Percentiles rank a stretch among this genome's conserved stretches.
Conservation (phyloP, 768 basidiomycete species). For the Mycena sanguinolenta region DNA sequence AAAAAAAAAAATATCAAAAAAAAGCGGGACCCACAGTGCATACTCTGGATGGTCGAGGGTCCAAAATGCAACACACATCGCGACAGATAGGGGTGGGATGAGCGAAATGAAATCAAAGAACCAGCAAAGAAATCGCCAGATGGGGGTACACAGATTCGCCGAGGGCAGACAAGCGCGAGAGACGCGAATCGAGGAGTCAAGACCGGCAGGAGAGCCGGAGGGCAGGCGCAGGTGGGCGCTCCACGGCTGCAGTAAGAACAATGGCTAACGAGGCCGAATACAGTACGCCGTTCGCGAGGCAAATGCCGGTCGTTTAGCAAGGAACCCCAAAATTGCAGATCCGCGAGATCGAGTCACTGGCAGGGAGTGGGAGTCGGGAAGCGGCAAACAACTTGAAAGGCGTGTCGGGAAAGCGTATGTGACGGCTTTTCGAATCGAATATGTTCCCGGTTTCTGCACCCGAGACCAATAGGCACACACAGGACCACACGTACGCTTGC, state of each 20-base stretch:
- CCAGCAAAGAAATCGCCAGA: background rate
- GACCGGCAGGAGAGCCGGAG: background rate
- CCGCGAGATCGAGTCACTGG: constrained; percentile 14
- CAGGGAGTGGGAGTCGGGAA: constrained; percentile 12
- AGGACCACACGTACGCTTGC: background rate
- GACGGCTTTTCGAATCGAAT: constrained; percentile 12
- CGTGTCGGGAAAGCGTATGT: constrained; percentile 5
- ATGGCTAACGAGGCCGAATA: background rate
- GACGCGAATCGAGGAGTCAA: background rate
- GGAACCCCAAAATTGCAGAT: constrained; percentile 16
- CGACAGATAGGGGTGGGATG: background rate
- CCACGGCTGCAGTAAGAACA: background rate
- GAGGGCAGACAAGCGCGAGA: constrained; percentile 4
- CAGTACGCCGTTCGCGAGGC: constrained; percentile 1
- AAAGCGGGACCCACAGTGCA: constrained; percentile 72
- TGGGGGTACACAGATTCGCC: background rate
- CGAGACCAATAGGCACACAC: constrained; percentile 6
- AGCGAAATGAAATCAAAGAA: background rate
- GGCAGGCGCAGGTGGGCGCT: background rate
- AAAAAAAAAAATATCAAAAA: background rate
- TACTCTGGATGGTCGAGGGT: constrained; percentile 82
- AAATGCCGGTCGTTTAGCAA: background rate
- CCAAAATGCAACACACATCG: constrained; percentile 87
- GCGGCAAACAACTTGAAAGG: constrained; percentile 8
- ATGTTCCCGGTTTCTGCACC: background rate